Evolutionary conservation across 306 rosid genomes (phyloP).

Genomic region (Vigna trinervia): DNA sequence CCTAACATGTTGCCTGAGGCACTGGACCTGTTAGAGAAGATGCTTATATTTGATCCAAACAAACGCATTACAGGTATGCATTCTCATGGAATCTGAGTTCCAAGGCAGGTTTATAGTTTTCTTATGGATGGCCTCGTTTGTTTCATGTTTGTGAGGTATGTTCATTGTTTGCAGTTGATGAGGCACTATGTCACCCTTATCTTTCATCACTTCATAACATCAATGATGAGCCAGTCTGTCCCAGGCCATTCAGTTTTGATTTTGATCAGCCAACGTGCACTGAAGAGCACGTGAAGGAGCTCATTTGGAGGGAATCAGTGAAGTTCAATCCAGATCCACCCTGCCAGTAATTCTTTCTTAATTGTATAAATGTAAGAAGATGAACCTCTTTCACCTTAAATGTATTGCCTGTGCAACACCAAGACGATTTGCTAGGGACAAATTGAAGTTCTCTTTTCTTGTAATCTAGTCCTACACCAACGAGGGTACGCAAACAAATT

Average conservation of each 20-base stretch:
- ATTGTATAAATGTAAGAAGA: conserved; percentile 49
- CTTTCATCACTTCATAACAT: conserved; percentile 82
- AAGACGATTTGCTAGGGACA: conserved; percentile 48
- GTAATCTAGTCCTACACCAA: conserved; percentile 47
- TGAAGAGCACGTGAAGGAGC: conserved; percentile 95
- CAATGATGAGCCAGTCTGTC: conserved; percentile 81
- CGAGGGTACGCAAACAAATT: conserved; percentile 36
- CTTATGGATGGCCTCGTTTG: background rate
- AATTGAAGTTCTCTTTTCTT: conserved; percentile 43
- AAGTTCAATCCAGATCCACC: conserved; percentile 92
- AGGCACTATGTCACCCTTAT: conserved; percentile 91
- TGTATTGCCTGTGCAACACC: conserved; percentile 45
- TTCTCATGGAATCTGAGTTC: conserved; percentile 32
- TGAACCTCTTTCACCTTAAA: conserved; percentile 42
- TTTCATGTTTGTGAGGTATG: conserved; percentile 20
- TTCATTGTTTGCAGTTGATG: conserved; percentile 72
- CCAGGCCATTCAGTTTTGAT: conserved; percentile 84
- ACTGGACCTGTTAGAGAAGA: conserved; percentile 88
- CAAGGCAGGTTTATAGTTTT: background rate
- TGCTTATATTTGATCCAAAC: conserved; percentile 96
- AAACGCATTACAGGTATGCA: conserved; percentile 90
- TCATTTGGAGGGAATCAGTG: conserved; percentile 89
- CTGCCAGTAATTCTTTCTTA: conserved; percentile 54
- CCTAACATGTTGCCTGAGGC: conserved; percentile 88
- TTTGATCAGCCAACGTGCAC: conserved; percentile 92